Base-by-base conservation (phyloP, 106 monocot genomes). In the Triglochin maritima region DNA sequence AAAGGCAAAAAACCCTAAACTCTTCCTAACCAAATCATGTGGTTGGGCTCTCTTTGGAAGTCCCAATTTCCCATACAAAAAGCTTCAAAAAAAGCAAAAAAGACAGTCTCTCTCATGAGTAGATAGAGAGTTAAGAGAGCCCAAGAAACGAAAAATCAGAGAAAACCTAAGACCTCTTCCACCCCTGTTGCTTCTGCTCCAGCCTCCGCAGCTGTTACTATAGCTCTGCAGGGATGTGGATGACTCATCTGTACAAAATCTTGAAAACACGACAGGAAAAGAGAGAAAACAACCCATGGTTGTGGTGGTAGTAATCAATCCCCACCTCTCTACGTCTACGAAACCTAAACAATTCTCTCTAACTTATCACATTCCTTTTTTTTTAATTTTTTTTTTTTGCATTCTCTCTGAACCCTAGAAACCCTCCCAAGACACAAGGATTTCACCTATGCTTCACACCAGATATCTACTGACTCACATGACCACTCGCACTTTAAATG, bases 381-480 rank as follows among this genome's bases (percentile, higher is more conserved):
- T 8, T 3, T 1, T 60, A 16, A 16, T 65, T 65, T 48, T 17
- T 17, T 15, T 48, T 14, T 44, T 44, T 47, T 44, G 48, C 62
- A 72, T 42, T 56, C 49, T 63, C 49, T 44, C 13, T 44, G 48
- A 68, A 72, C 49, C 63, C 49, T 63, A 48, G 29, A 61, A 58
- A 41, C 2, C 17, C 16, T 48, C 50, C 62, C 5, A 64, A 63
- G 72, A 76, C 77, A 65, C 62, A 62, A 68, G 64, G 62, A 17
- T 62, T 58, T 54, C 66, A 65, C 46, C 65, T 46, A 14, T 44
- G 56, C 62, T 73, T 59, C 49, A n/a, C 45, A 49, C 59, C 68
- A 73, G 62, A 79, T 51, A 72, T 73, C 48, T 12, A 47, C 73
- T 69, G 73, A 8, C 65, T 46, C 47, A 49, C 49, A 65, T 49